phyloP scores from a whole-genome alignment of 2,329 filamentous ascomycete species.

The Emergomyces pasteurianus region DNA sequence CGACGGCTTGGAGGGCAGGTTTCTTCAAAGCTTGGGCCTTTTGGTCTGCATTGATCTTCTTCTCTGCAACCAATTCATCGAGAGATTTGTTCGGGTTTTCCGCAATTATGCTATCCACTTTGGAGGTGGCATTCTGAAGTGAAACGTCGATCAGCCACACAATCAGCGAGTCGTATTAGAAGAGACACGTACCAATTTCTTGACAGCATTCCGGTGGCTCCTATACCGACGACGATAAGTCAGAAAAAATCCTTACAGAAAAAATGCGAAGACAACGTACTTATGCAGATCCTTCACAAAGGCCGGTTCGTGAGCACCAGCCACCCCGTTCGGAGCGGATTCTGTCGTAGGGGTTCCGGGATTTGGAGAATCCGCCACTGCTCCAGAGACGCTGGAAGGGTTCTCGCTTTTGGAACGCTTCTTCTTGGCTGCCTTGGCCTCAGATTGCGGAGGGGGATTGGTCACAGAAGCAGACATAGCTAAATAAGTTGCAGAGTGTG shows the following conservation, averaged over 20 bases:
- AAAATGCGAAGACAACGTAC: constrained; percentile 41
- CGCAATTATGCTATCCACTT: constrained; percentile 48
- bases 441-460: constrained; percentile 51
- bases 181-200: constrained; percentile 67
- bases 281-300: constrained; percentile 86
- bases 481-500: constrained; percentile 8
- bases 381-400: constrained; percentile 32
- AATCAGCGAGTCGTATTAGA: neutral
- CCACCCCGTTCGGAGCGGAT: constrained; percentile 39
- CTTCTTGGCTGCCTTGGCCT: constrained; percentile 57
- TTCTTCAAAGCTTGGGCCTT: constrained; percentile 53
- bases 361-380: constrained; percentile 34
- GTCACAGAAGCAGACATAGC: constrained; percentile 52
- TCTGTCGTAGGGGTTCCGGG: constrained; percentile 22
- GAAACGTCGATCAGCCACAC: neutral
- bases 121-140: constrained; percentile 43
- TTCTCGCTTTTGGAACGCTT: constrained; percentile 42
- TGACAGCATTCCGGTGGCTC: constrained; percentile 81
- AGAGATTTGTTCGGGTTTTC: constrained; percentile 49
- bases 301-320: constrained; percentile 58
- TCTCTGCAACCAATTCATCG: constrained; percentile 49
- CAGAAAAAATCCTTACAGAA: neutral
- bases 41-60: constrained; percentile 55
- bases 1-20: constrained; percentile 44
- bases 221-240: constrained; percentile 34